Evolutionary conservation across 2,329 filamentous ascomycete genomes (phyloP), one percentile per base, ranked within the genome.

Genomic region (Alternaria ethzedia): DNA sequence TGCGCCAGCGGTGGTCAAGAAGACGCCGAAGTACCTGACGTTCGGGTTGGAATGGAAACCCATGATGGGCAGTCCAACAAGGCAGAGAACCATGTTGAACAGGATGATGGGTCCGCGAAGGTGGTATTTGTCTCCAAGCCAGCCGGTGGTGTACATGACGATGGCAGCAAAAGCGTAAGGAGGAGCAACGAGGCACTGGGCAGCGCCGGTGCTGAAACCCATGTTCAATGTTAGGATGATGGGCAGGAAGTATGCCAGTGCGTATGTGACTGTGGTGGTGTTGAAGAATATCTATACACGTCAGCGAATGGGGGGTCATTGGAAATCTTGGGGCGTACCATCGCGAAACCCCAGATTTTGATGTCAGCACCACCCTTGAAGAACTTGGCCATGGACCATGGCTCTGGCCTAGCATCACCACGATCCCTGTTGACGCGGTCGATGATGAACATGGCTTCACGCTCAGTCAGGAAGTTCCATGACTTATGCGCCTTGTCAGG

Each of bases 161-260:
- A 80, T 76, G 9, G 71, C 78, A 8, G 77, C 78, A 7, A 80
- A 68, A 2, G 74, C 76, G 54, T 79, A 80, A 0, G 78, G 78
- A 3, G 78, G 78, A 0, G 92, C 90, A 5, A 90, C 85, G 5
- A 94, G 87, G 74, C 90, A 92, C 78, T 93, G 91, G 0, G 90
- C 83, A 52, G 83, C 82, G 8, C 84, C 89, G 6, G 90, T 83
- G 50, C 79, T 83, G 82, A 92, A 94, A 13, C 87, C 86, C 83
- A 94, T 87, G 17, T 85, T 85, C 23, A 80, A 68, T 9, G 75
- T 74, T 6, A 96, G 87, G 70, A 96, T 92, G 72, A 94, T 87
- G 7, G 92, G 92, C 5, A 94, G 81, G 75, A 94, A 95, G 78
- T 91, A 95, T 3, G 91, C 90, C 9, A 96, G 86, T 0, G 91